These are phyloP conservation scores for Exophiala sp. DNA, from an alignment of 2,329 filamentous ascomycete genomes.

Conservation along the genomic window DNA sequence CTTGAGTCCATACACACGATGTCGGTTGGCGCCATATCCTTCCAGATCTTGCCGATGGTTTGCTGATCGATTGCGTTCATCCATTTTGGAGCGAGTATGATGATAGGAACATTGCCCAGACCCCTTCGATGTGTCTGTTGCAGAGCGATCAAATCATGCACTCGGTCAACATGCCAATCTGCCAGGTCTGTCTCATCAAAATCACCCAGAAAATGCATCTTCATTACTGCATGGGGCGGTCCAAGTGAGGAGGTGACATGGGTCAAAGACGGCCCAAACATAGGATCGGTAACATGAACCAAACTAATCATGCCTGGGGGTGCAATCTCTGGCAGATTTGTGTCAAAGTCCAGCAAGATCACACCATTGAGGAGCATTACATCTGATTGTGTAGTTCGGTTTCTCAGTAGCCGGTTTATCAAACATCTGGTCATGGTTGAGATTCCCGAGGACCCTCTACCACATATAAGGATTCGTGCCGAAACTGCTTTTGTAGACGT, in stretches of 20 bases:
- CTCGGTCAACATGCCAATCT: constrained; percentile 54
- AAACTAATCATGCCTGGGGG: constrained; percentile 59
- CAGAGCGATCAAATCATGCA: constrained; percentile 50
- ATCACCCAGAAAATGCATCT: constrained; percentile 53
- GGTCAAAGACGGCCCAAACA: constrained; percentile 56
- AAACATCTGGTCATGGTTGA: constrained; percentile 58
- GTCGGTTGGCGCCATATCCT: constrained; percentile 47
- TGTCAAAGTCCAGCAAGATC: constrained; percentile 58
- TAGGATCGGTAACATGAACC: constrained; percentile 47
- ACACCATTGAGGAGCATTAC: constrained; percentile 37
- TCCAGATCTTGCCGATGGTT: constrained; percentile 46
- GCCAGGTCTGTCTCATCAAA: constrained; percentile 54
- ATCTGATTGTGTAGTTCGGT: constrained; percentile 6
- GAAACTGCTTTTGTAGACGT: neutral
- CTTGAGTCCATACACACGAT: constrained; percentile 53
- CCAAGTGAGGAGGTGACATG: constrained; percentile 37
- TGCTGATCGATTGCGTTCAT: constrained; percentile 52
- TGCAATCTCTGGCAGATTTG: constrained; percentile 57
- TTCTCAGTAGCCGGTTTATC: constrained; percentile 52
- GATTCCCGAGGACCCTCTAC: constrained; percentile 57
- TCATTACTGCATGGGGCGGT: constrained; percentile 36
- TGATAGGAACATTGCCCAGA: constrained; percentile 46
- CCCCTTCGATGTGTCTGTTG: constrained; percentile 43
- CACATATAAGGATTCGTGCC: constrained; percentile 48
- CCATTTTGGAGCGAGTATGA: constrained; percentile 58